phyloP scores from a whole-genome alignment of 2,329 filamentous ascomycete species.

The Gaeumannomyces tritici region DNA sequence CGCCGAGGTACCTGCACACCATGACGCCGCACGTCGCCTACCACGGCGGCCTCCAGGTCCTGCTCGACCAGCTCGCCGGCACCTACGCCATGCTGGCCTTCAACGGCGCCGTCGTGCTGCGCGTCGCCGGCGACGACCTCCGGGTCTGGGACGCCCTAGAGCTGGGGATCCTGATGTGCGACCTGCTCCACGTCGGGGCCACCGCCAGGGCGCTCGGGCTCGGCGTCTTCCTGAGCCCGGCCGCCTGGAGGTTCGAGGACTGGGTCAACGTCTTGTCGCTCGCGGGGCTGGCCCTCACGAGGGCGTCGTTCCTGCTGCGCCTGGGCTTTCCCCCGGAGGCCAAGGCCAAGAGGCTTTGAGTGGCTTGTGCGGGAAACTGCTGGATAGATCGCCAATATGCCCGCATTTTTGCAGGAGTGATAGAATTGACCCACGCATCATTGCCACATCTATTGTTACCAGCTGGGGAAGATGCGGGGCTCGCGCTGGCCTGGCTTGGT shows the following conservation, averaged over 20 bases:
- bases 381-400: not conserved
- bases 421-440: too few species aligned
- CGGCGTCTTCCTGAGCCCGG: slow-evolving; percentile 13
- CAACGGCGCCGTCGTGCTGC: slow-evolving; percentile 17
- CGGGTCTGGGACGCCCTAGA: slow-evolving; percentile 17
- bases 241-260: slow-evolving; percentile 24
- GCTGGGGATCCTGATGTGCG: slow-evolving; percentile 13
- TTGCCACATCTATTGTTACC: too few species aligned
- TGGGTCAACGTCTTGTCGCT: slow-evolving; percentile 24
- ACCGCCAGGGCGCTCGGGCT: slow-evolving; percentile 21
- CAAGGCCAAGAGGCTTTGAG: slow-evolving; percentile 2
- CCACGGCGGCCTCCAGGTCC: slow-evolving; percentile 13
- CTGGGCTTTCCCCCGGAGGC: slow-evolving; percentile 15
- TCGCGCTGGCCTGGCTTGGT: too few species aligned
- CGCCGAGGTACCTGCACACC: slow-evolving; percentile 8
- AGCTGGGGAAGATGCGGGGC: too few species aligned
- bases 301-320: slow-evolving; percentile 23
- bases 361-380: not conserved
- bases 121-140: slow-evolving; percentile 15
- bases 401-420: too few species aligned
- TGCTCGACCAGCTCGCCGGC: slow-evolving; percentile 18
- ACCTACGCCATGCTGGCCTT: slow-evolving; percentile 20
- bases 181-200: slow-evolving; percentile 21
- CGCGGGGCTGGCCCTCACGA: slow-evolving; percentile 18
- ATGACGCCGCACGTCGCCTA: slow-evolving; percentile 7